Base-by-base conservation (phyloP, 345 rosid genomes). In the Durio zibethinus region DNA sequence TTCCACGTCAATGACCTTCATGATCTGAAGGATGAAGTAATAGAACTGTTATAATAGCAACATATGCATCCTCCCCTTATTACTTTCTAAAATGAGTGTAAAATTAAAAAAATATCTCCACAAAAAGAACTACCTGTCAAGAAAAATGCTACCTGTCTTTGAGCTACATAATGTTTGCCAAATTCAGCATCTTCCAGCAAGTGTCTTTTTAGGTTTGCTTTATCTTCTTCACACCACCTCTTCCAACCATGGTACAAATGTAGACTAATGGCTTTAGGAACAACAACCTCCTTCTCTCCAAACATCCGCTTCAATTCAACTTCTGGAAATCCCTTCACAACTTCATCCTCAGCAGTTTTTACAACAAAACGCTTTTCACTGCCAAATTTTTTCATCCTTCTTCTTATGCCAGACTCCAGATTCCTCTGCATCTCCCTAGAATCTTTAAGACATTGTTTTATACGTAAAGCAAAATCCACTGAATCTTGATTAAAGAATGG, bases 241-340 rank as follows among this genome's bases (percentile, higher is more conserved):
- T 92, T 94, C 98, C 98, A 94, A 27, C 97, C 97, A 84, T 94
- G 96, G 77, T 89, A 87, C 82, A 94, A 82, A 83, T 88, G 93
- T 65, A 86, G 85, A 74, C 88, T 78, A 74, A 86, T 80, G 54
- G 98, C 98, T 88, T 91, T 92, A 29, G 97, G 97, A 84, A 91
- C 92, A 80, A 94, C 88, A 75, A 92, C 90, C 83, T 91, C 94
- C 86, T 87, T 92, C 77, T 89, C 88, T 83, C 96, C 97, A 79
- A 94, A 94, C 93, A 90, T 91, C 98, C 98, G 92, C 84, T 92
- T 94, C 88, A 90, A 60, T 85, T 94, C 93, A 78, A 86, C 86
- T 80, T 89, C 97, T 38, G 98, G 98, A 87, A 85, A 94, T 42
- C 98, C 98, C 86, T 91, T 94, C 81, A 92, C 88, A 79, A 83